These are phyloP conservation scores for Penicillium sp. DNA, from an alignment of 2,329 filamentous ascomycete genomes.

Conservation along the genomic window DNA sequence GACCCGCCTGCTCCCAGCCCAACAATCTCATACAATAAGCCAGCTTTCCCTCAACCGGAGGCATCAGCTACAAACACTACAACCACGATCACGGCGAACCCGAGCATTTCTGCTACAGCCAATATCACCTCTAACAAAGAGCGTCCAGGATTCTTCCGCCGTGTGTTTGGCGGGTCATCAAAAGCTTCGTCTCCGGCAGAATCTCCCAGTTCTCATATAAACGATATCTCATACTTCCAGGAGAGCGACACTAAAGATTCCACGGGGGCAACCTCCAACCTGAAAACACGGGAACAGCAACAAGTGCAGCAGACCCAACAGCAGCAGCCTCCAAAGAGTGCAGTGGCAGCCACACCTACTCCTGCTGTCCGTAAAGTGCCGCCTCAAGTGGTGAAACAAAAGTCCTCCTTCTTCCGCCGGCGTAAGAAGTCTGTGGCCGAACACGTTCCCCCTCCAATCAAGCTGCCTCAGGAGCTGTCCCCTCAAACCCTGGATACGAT, in stretches of 20 bases:
- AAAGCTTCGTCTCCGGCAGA: conserved; percentile 55
- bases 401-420: conserved; percentile 91
- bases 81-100: conserved; percentile 21
- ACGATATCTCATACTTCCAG: conserved; percentile 32
- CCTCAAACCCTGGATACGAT: conserved; percentile 40
- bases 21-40: conserved; percentile 59
- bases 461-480: conserved; percentile 53
- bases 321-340: conserved; percentile 30
- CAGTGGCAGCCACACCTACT: conserved; percentile 28
- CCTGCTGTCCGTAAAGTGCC: conserved; percentile 39
- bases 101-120: conserved; percentile 6
- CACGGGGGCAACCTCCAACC: conserved; percentile 25
- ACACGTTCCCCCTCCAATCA: conserved; percentile 63
- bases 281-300: conserved; percentile 37
- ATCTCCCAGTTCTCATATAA: conserved; percentile 20
- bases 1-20: conserved; percentile 61
- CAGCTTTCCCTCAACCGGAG: conserved; percentile 48
- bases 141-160: conserved; percentile 86
- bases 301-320: conserved; percentile 8
- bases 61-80: conserved; percentile 42
- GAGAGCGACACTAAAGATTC: conserved; percentile 37
- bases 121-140: conserved; percentile 60
- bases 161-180: conserved; percentile 79
- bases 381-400: conserved; percentile 77
- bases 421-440: conserved; percentile 89